Base-by-base conservation (phyloP, 805 yeast genomes). In the Clavispora fructus region DNA sequence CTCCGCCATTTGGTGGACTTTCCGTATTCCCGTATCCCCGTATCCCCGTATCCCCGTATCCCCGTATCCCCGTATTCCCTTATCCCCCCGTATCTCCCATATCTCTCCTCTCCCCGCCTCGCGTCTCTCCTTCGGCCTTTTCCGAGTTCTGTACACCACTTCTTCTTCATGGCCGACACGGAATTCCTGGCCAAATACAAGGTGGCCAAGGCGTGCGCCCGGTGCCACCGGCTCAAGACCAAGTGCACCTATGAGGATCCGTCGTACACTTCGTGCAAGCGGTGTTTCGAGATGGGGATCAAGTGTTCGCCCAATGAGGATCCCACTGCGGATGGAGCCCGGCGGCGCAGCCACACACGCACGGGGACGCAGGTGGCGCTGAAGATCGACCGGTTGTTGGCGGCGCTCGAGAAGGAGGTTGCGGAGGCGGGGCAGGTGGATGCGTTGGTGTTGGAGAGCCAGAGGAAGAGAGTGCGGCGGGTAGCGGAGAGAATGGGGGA, bases 201-300 rank as follows among this genome's bases (percentile, higher is more conserved):
- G 46, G 71, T 74, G 46, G 52, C 68, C 28, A 62, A 78, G 42
- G 81, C 82, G 1, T 78, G 83, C 62, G 82, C 82, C 4, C 59
- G 83, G 47, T 78, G 83, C 51, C 78, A 76, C 48, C 56, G 82
- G 27, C 62, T 77, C 17, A 78, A 77, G 53, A 74, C 75, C 74
- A 66, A 75, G 53, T 78, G 83, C 59, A 69, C 71, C 3, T 78
- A 69, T 55, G 75, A 74, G 29, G 74, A 74, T 50, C 80, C 80
- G 1, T 51, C 59, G 14, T 68, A 61, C 50, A 60, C 58, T 29
- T 57, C 76, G 14, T 78, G 83, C 57, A 65, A 66, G 33, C 53
- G 80, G 43, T 78, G 82, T 54, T 68, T 61, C 46, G 61, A 67
- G 25, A 65, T 74, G 6, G 70, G 69, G 2, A 66, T 77, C 19